Percentiles rank a stretch among this genome's conserved stretches.
Conservation (phyloP, 1,284 basidiomycete genomes). For the Ganoderma multipileum region DNA sequence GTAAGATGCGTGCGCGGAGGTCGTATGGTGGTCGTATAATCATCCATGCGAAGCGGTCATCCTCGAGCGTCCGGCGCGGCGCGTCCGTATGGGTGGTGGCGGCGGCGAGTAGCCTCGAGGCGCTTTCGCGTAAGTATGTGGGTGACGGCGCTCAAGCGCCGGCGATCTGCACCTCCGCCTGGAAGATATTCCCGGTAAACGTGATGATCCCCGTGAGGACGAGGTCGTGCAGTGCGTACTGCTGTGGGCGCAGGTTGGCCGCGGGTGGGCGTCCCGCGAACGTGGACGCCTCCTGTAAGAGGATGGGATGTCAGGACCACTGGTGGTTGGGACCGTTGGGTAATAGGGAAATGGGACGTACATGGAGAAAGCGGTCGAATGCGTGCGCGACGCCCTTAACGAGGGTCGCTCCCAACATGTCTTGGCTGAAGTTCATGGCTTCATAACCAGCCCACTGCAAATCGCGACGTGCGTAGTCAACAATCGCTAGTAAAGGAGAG, state of each 20-base stretch:
- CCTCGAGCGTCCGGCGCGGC: background rate
- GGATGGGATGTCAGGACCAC: background rate
- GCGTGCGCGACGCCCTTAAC: background rate
- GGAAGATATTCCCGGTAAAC: background rate
- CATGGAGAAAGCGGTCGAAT: background rate
- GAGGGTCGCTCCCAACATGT: background rate
- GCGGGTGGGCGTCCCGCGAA: background rate
- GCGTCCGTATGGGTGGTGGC: too few species aligned
- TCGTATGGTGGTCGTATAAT: background rate
- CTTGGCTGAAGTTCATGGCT: background rate
- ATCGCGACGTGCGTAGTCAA: background rate
- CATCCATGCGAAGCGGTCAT: background rate
- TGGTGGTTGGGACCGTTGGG: background rate
- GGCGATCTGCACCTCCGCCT: background rate
- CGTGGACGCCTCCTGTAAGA: background rate
- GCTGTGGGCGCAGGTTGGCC: background rate
- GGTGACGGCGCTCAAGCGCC: background rate
- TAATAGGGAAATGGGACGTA: background rate
- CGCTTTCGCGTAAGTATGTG: background rate
- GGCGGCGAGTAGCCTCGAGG: background rate
- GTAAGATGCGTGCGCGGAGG: background rate
- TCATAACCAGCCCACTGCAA: background rate
- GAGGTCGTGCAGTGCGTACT: conserved; percentile 1
- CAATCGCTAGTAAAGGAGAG: background rate
- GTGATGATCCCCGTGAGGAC: background rate